Evolutionary conservation across 208 protist genomes (phyloP).

Genomic region (Wallacemonas rigidus): DNA sequence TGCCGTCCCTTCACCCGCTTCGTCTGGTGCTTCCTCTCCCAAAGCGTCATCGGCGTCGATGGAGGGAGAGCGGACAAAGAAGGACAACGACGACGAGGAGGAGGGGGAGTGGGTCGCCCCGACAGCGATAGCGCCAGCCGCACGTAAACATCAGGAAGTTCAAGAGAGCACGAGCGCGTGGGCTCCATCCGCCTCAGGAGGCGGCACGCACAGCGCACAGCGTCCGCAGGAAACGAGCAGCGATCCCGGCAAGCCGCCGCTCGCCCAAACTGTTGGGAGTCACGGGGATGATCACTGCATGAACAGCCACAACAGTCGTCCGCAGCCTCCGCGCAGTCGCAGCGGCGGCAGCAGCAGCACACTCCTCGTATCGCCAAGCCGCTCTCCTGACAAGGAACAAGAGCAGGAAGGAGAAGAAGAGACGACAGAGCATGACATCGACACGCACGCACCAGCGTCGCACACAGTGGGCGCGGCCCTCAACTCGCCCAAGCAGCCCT

Average conservation of each 20-base stretch:
- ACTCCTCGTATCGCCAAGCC: constrained; percentile 4
- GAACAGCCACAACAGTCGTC: not conserved
- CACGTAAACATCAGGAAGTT: no score
- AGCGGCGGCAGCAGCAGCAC: not conserved
- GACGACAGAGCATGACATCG: not conserved
- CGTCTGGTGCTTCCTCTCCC: no score
- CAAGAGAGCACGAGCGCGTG: no score
- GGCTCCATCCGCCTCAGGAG: no score
- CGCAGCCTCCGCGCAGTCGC: not conserved
- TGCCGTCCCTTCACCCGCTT: no score
- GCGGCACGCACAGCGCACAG: no score
- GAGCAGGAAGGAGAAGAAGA: not conserved
- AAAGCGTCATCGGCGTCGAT: no score
- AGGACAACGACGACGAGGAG: no score
- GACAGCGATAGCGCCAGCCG: no score
- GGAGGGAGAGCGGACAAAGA: no score
- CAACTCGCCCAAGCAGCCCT: not conserved
- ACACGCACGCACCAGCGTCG: not conserved
- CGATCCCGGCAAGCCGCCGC: constrained; percentile 5
- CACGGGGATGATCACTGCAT: not conserved
- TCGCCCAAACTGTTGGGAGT: not conserved
- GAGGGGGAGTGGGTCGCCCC: no score
- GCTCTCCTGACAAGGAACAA: constrained; percentile 4
- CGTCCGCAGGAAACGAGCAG: not conserved
- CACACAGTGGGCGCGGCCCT: not conserved